A percentile compares a stretch with the other conserved stretches of the same genome.
Conservation (phyloP, 2,329 filamentous ascomycete species). For the Epichloe hybrida region DNA sequence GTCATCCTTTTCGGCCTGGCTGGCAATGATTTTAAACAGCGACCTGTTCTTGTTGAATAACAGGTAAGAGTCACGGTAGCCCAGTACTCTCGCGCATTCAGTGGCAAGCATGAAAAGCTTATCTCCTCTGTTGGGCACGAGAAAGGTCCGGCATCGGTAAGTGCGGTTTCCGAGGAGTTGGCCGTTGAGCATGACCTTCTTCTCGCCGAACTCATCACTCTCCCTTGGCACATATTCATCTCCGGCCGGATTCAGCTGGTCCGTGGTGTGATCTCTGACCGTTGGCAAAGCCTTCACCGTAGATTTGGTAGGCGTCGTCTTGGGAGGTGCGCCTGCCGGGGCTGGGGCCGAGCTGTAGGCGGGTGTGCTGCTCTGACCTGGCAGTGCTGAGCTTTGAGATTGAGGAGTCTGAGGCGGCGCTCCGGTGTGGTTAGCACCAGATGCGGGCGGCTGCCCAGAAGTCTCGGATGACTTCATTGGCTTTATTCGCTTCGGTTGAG, state of each 20-base stretch:
- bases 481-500: conserved; percentile 42
- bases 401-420: conserved; percentile 43
- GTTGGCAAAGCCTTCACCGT: conserved; percentile 91
- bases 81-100: conserved; percentile 84
- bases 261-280: conserved; percentile 91
- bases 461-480: conserved; percentile 51
- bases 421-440: conserved; percentile 24
- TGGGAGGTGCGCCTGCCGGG: conserved; percentile 47
- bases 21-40: conserved; percentile 93
- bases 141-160: conserved; percentile 87
- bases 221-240: conserved; percentile 95
- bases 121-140: conserved; percentile 77
- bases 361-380: conserved; percentile 27
- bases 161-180: conserved; percentile 70
- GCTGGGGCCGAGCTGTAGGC: conserved; percentile 25
- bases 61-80: conserved; percentile 94
- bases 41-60: conserved; percentile 98
- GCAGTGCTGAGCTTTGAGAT: conserved; percentile 32
- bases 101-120: conserved; percentile 98
- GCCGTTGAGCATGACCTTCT: conserved; percentile 78
- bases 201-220: conserved; percentile 83
- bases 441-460: conserved; percentile 38
- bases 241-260: conserved; percentile 76
- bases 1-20: conserved; percentile 91
- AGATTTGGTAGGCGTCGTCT: conserved; percentile 66